phyloP scores from a whole-genome alignment of 441 rosid genomes.

The Pelargonium fulgidum region DNA sequence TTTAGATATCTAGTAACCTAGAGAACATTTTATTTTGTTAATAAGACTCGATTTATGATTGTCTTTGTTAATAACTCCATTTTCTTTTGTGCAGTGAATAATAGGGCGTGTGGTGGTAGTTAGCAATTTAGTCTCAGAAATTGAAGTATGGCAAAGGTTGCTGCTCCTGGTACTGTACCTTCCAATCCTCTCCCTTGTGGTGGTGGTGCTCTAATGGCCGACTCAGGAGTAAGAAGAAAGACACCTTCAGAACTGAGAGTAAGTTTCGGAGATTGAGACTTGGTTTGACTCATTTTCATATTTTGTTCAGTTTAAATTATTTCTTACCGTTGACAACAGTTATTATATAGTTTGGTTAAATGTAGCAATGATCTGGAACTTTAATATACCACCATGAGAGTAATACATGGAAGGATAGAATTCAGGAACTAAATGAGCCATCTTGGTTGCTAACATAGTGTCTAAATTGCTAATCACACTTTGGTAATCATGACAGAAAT shows the following conservation, averaged over 20 bases:
- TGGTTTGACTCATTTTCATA: background rate
- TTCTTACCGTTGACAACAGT: background rate
- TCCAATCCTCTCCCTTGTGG: conserved; percentile 38
- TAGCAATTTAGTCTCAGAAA: background rate
- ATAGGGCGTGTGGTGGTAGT: conserved; percentile 20
- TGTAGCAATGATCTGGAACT: background rate
- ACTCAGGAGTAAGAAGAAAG: conserved; percentile 45
- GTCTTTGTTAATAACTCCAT: background rate
- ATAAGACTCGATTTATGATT: background rate
- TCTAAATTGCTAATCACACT: conserved; percentile 1
- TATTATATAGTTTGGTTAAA: background rate
- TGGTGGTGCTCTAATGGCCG: conserved; percentile 39
- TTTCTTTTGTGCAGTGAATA: background rate
- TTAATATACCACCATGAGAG: background rate
- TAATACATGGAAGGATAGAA: background rate
- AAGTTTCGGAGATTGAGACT: conserved; percentile 19
- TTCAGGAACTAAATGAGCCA: background rate
- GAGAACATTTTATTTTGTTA: background rate
- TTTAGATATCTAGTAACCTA: background rate
- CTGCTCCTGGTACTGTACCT: conserved; percentile 42
- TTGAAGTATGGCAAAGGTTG: conserved; percentile 57
- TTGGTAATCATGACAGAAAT: background rate
- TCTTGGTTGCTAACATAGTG: background rate
- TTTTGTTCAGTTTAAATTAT: background rate
- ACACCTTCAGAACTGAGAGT: conserved; percentile 75